Base-by-base conservation (phyloP, 2,329 filamentous ascomycete species). In the Chaetomium olivaceum region DNA sequence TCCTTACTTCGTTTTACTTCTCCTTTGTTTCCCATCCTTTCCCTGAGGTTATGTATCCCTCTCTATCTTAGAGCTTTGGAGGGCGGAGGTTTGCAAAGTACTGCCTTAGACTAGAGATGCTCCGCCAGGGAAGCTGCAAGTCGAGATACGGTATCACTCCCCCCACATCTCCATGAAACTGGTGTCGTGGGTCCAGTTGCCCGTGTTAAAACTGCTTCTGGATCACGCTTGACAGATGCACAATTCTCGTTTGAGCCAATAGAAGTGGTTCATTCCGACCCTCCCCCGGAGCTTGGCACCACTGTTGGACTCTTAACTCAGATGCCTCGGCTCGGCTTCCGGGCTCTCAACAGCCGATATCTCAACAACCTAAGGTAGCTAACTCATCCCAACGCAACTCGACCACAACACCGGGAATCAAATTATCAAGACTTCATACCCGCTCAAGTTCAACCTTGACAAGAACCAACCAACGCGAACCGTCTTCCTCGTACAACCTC, bases 311-410 rank as follows among this genome's bases (percentile, higher is more conserved):
- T 29, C 12, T 19, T 4, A 16, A 21, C 21, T n/a, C 1, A 31
- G 54, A 39, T 57, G 31, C 54, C 54, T 57, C 54, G 54, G 54
- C 54, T 57, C 54, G 54, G 54, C 54, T 57, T 57, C 54, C 54
- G 54, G 31, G 16, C n/a, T 19, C 23, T 52, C 23, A 29, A 14
- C 23, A 52, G 50, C 50, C 50, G n/a, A 7, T 3, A 52, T 14
- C 33, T 36, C 51, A n/a, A 27, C 27, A 36, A 12, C 21, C 25
- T 14, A n/a, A n/a, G n/a, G n/a, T n/a, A n/a, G n/a, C 21, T n/a
- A n/a, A n/a, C 46, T 21, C 46, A 25, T 11, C n/a, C 23, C 51
- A 9, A 27, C 27, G 16, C 51, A 54, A n/a, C 27, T 54, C 6
- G 19, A 29, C 51, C 27, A 54, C 25, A 31, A 8, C 51, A 54